phyloP scores from a whole-genome alignment of 2,329 filamentous ascomycete species.

The Penicillium expansum region DNA sequence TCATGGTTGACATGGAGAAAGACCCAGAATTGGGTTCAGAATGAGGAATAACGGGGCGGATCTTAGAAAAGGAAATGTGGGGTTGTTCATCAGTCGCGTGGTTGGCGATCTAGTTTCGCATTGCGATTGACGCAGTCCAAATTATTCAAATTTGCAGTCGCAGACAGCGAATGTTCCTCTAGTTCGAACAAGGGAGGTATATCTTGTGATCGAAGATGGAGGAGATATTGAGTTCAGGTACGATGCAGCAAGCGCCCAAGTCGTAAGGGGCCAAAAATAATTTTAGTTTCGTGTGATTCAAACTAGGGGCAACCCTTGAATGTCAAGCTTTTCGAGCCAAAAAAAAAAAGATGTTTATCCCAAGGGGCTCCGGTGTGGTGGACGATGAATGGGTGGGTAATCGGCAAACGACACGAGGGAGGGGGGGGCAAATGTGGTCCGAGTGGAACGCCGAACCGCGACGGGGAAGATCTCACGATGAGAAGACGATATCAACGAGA shows the following conservation, averaged over 20 bases:
- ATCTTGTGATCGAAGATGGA: slow-evolving; percentile 3
- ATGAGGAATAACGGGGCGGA: slow-evolving; percentile 21
- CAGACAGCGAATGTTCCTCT: not conserved
- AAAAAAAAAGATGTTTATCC: not conserved
- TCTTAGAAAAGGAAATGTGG: slow-evolving; percentile 19
- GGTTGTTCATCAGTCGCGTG: slow-evolving; percentile 26
- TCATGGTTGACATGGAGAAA: slow-evolving; percentile 30
- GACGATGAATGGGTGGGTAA: slow-evolving; percentile 6
- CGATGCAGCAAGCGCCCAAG: slow-evolving; percentile 7
- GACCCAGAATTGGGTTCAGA: slow-evolving; percentile 14
- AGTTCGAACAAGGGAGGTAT: not conserved
- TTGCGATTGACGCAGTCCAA: slow-evolving; percentile 27
- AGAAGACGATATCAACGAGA: slow-evolving; percentile 3
- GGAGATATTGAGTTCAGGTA: not conserved
- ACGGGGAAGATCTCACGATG: slow-evolving; percentile 10
- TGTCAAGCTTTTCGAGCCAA: not conserved
- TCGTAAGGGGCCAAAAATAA: not conserved
- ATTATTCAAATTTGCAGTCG: not conserved
- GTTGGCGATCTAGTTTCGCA: slow-evolving; percentile 34
- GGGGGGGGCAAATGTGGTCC: slow-evolving; percentile 12
- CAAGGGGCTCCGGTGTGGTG: slow-evolving; percentile 1
- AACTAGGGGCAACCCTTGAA: not conserved
- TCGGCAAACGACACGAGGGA: slow-evolving; percentile 10
- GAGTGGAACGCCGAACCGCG: slow-evolving; percentile 11
- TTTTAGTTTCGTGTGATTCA: not conserved